A percentile compares a stretch with the other conserved stretches of the same genome.
phyloP scores from a whole-genome alignment of 306 rosid genomes.

The Albizia julibrissin region DNA sequence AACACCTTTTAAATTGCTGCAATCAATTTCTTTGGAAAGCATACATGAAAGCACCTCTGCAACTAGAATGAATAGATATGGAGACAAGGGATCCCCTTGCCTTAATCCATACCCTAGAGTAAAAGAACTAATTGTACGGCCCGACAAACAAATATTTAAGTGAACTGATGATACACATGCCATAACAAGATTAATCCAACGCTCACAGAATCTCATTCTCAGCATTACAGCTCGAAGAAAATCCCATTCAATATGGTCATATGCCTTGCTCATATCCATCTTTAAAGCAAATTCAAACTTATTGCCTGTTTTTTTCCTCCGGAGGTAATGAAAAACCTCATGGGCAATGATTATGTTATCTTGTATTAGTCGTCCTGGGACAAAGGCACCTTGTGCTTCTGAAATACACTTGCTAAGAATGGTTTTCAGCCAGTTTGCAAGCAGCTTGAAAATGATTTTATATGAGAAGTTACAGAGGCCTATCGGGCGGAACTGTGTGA shows the following conservation, averaged over 20 bases:
- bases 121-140: no score
- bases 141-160: neutral
- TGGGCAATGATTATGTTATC: neutral
- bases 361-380: no score
- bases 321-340: no score
- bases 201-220: no score
- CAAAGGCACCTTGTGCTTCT: neutral
- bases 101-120: accelerated
- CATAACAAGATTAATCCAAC: neutral
- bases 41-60: neutral
- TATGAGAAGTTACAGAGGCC: neutral
- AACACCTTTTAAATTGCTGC: neutral
- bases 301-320: no score
- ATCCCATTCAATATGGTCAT: neutral
- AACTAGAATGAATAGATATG: neutral
- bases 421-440: neutral
- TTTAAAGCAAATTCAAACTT: neutral
- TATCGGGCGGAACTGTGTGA: neutral
- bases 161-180: neutral
- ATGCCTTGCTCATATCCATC: neutral
- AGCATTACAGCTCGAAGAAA: neutral
- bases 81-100: neutral
- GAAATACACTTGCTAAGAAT: neutral
- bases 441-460: no score
- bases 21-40: accelerated